Base-by-base conservation (phyloP, 352 stramenopile genomes). In the Pythium brassicae region DNA sequence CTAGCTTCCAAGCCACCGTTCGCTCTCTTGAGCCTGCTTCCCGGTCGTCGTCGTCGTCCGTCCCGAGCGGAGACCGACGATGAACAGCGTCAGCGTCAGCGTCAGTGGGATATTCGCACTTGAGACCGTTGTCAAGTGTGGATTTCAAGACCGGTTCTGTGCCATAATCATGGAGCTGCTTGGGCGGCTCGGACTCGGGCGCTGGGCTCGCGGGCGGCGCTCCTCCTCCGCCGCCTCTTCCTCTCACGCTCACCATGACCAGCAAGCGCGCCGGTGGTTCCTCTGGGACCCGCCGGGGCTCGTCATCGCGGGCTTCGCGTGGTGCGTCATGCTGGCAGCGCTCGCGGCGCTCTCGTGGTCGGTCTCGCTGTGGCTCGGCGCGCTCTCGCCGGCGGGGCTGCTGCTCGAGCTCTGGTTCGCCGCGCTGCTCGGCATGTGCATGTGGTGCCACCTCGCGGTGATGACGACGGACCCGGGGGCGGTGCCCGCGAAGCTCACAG, bases 391-490 rank as follows among this genome's bases (percentile, higher is more conserved):
- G 23, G 59, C 69, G 39, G 79, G 82, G 6, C 42, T 74, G 34
- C 58, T 83, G 11, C 63, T 81, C 53, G 59, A 51, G 14, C 5
- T 77, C 20, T 79, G 70, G 62, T 76, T 92, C 59, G 65, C 65
- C 8, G 65, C 58, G 6, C 76, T 86, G n/a, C 63, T 92, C 23
- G 64, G 51, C 43, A 87, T 92, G 76, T 87, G 76, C 55, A 75
- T 89, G 57, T 90, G 79, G 79, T 76, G 66, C 17, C 83, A 92
- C 63, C 51, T 72, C 19, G 71, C 75, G 34, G 78, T 88, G 57
- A 83, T 92, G 66, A 94, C 77, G 1, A 92, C 69, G 12, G 83
- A 94, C 46, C 85, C 85, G 8, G 85, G 78, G n/a, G 78, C 72
- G 3, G 78, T 92, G 19, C 84, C 82, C 3, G 70, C 51, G 25